Evolutionary conservation across 2,329 filamentous ascomycete species (phyloP).

Genomic region (Trichoderma sp.): DNA sequence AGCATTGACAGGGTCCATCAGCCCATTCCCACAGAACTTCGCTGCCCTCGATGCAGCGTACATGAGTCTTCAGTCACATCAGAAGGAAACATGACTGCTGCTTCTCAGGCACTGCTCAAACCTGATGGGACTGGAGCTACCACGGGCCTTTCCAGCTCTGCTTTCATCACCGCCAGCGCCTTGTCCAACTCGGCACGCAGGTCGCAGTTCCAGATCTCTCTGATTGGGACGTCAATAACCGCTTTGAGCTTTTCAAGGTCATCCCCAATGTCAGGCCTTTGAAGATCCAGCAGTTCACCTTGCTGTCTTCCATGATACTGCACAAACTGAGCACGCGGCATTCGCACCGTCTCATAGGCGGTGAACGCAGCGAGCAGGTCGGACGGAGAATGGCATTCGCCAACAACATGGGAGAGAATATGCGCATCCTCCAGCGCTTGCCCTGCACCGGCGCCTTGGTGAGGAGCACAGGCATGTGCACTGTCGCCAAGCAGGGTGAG

Average conservation of each 20-base stretch:
- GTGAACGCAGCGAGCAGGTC: slow-evolving; percentile 26
- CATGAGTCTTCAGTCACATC: too few relatives aligned
- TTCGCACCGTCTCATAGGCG: slow-evolving; percentile 29
- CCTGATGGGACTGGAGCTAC: too few relatives aligned
- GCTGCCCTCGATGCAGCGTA: too few relatives aligned
- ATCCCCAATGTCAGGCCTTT: slow-evolving; percentile 17
- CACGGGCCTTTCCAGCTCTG: neutral
- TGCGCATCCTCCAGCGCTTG: slow-evolving; percentile 45
- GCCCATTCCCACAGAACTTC: too few relatives aligned
- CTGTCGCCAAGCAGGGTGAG: slow-evolving; percentile 51
- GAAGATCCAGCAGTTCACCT: slow-evolving; percentile 27
- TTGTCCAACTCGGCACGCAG: slow-evolving; percentile 12
- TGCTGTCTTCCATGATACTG: slow-evolving; percentile 29
- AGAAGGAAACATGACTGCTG: neutral
- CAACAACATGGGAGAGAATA: slow-evolving; percentile 32
- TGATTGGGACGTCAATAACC: slow-evolving; percentile 15
- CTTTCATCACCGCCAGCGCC: slow-evolving; percentile 2
- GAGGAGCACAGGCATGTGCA: slow-evolving; percentile 52
- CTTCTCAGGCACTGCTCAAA: neutral
- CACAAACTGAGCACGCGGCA: slow-evolving; percentile 29
- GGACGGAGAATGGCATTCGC: slow-evolving; percentile 7
- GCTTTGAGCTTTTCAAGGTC: slow-evolving; percentile 26
- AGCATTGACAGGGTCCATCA: too few relatives aligned
- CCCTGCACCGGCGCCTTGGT: slow-evolving; percentile 48
- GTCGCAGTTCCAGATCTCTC: slow-evolving; percentile 23